Evolutionary conservation across 1,284 basidiomycete species (phyloP).

Genomic region (Pascua guehoae): DNA sequence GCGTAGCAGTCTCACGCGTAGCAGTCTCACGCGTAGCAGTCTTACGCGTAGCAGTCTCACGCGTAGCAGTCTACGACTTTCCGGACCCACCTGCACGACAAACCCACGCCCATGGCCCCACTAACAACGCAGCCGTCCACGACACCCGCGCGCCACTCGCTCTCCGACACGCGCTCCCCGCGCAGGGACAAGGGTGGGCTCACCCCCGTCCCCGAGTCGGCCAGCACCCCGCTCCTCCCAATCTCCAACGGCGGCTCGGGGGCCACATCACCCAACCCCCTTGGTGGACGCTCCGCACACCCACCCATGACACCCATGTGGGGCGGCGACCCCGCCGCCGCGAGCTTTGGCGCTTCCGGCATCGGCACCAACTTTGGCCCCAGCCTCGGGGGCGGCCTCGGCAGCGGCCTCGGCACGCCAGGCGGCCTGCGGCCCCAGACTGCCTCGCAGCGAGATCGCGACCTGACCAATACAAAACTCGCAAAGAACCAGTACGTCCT

Average conservation of each 20-base stretch:
- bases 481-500: conserved; percentile 49
- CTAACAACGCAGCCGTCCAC: neutral
- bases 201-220: conserved; percentile 1
- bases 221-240: conserved; percentile 1
- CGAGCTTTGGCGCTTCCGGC: neutral
- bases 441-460: conserved; percentile 17
- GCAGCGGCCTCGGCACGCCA: too few relatives aligned
- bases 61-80: too few relatives aligned
- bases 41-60: too few relatives aligned
- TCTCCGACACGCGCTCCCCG: neutral
- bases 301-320: conserved; percentile 7
- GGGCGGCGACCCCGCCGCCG: conserved; percentile 12
- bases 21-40: too few relatives aligned
- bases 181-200: neutral
- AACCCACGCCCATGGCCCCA: too few relatives aligned
- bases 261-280: neutral
- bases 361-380: neutral
- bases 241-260: neutral
- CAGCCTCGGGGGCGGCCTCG: too few relatives aligned
- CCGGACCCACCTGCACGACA: too few relatives aligned
- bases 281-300: neutral
- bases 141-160: conserved; percentile 1
- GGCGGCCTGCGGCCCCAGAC: neutral
- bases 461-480: conserved; percentile 48
- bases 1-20: too few relatives aligned